Evolutionary conservation across 2,329 filamentous ascomycete species (phyloP), one percentile per base, ranked within the genome.

Genomic region (Colletotrichum kahawae): DNA sequence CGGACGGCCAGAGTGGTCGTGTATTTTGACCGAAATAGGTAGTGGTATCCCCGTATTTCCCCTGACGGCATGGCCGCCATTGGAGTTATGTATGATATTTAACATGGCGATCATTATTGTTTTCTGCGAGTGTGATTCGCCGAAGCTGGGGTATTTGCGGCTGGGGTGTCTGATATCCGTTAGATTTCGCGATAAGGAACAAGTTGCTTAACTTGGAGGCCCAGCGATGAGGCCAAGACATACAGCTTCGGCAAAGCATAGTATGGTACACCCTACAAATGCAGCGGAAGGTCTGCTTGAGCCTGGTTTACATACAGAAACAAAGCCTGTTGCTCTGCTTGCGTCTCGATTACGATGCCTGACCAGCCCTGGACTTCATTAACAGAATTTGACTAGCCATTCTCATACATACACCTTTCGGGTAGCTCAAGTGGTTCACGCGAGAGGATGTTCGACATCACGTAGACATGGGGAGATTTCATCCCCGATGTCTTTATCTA

Each of bases 11-110:
- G n/a, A 51, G 43, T 51, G 43, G 43, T 51, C 43, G 43, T 51
- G 43, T 51, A 51, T 51, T 51, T 51, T 51, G 43, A 51, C 43
- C 43, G n/a, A 21, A 48, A 51, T 51, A 51, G 43, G n/a, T 21
- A 51, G 43, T 51, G 43, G 43, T 51, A 51, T 51, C 43, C 43
- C 43, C 43, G 43, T 51, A 51, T 51, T 51, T 51, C 43, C 43
- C 43, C 43, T 51, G 43, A 51, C 43, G 43, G 43, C n/a, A 21
- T 13, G 43, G n/a, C 43, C 10, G 43, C 43, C 43, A 51, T 51
- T 59, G 24, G 56, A 51, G 43, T 21, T 21, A 21, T 21, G 21
- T 51, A 4, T 21, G 43, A 51, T 51, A 51, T 51, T 51, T 21
- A 8, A 51, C 16, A 18, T 14, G 24, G 34, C 21, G 43, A 51